phyloP scores from a whole-genome alignment of 352 stramenopile species.

The Hyaloperonospora arabidopsidis region DNA sequence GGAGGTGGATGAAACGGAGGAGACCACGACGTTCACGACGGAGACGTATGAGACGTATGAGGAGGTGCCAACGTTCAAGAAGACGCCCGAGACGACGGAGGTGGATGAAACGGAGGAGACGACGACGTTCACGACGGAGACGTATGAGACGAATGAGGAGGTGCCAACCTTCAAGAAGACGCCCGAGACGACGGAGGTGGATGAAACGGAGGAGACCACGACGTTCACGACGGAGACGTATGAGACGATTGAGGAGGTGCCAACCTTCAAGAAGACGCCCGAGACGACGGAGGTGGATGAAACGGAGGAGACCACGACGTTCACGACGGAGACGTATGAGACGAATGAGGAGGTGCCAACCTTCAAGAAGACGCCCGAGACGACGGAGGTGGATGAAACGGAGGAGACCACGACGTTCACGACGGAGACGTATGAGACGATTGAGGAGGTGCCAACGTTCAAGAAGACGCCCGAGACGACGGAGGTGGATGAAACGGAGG shows the following conservation, averaged over 20 bases:
- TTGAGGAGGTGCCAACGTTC: neutral
- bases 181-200: neutral
- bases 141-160: no score
- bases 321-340: no score
- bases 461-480: neutral
- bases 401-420: no score
- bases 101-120: neutral
- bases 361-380: no score
- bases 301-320: no score
- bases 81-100: no score
- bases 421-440: conserved; percentile 2
- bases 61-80: no score
- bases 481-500: neutral
- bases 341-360: no score
- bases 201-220: conserved; percentile 3
- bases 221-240: neutral
- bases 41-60: conserved; percentile 3
- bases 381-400: no score
- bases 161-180: neutral
- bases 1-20: neutral
- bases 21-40: neutral
- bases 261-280: no score
- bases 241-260: no score
- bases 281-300: no score
- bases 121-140: neutral